Conservation (phyloP, 768 basidiomycete species). For the Suillus clintonianus region DNA sequence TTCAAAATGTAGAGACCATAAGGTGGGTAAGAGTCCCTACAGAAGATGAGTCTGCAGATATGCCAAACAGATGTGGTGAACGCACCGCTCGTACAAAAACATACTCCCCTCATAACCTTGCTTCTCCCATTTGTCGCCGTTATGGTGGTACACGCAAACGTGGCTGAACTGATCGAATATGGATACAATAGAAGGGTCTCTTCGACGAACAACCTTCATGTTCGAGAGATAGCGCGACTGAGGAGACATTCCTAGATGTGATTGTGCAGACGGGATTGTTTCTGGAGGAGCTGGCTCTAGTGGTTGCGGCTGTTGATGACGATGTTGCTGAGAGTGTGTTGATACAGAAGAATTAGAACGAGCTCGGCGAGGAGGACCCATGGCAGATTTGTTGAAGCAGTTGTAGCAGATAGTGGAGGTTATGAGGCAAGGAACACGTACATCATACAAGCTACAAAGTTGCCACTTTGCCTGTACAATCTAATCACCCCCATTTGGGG, state of each 20-base stretch:
- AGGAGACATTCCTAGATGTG: constrained; percentile 55
- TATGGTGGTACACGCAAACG: constrained; percentile 79
- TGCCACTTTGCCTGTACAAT: background rate
- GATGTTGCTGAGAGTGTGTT: constrained; percentile 8
- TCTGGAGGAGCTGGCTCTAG: constrained; percentile 7
- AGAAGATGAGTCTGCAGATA: constrained; percentile 1
- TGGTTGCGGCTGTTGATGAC: constrained; percentile 6
- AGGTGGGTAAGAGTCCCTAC: constrained; percentile 73
- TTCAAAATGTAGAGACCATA: constrained; percentile 88
- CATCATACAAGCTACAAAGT: background rate
- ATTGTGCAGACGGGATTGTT: constrained; percentile 11
- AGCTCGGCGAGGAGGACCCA: constrained; percentile 31
- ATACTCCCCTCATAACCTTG: constrained; percentile 86
- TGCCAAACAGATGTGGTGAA: constrained; percentile 11
- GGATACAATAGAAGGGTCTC: constrained; percentile 76
- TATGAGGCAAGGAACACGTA: constrained; percentile 6
- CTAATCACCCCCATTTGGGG: constrained; percentile 7
- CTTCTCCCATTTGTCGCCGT: constrained; percentile 78
- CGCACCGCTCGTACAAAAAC: constrained; percentile 85
- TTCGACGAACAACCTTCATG: constrained; percentile 75
- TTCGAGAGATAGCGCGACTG: constrained; percentile 72
- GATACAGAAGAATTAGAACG: constrained; percentile 30
- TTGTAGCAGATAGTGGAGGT: constrained; percentile 5
- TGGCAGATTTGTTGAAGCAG: constrained; percentile 6
- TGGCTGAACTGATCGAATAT: constrained; percentile 90